phyloP scores from a whole-genome alignment of 2,329 filamentous ascomycete species.

The Fusarium algeriense region DNA sequence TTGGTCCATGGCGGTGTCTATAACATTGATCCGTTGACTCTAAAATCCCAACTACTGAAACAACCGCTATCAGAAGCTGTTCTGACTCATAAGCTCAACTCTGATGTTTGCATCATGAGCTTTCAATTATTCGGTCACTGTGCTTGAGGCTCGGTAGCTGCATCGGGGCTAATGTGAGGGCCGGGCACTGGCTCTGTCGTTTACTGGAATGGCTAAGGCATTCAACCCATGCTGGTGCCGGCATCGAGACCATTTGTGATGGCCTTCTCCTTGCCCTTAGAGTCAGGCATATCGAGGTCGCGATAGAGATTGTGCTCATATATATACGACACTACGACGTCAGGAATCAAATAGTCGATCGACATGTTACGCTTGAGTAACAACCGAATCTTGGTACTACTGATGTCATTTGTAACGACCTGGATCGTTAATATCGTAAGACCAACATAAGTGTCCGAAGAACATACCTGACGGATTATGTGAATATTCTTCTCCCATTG shows the following conservation, averaged over 20 bases:
- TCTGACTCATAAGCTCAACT: constrained; percentile 16
- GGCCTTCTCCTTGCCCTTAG: constrained; percentile 45
- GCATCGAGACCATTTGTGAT: constrained; percentile 24
- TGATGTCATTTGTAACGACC: constrained; percentile 84
- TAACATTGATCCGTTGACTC: constrained; percentile 27
- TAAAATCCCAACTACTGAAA: constrained; percentile 15
- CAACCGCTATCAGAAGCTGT: constrained; percentile 20
- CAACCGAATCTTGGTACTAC: constrained; percentile 83
- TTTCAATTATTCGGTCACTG: constrained; percentile 13
- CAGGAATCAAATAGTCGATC: constrained; percentile 78
- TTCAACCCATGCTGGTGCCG: constrained; percentile 49
- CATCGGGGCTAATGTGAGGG: constrained; percentile 8
- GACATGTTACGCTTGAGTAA: constrained; percentile 85
- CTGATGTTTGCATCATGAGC: constrained; percentile 16
- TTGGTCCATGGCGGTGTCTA: constrained; percentile 23
- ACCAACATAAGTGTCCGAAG: not conserved
- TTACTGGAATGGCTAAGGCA: not conserved
- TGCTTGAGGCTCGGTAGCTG: constrained; percentile 13
- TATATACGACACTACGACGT: constrained; percentile 81
- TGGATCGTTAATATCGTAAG: constrained; percentile 52
- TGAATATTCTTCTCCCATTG: constrained; percentile 88
- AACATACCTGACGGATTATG: constrained; percentile 73
- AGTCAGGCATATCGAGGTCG: constrained; percentile 55
- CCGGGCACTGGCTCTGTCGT: constrained; percentile 19
- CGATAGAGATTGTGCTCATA: constrained; percentile 74